Conservation (phyloP, 2,329 filamentous ascomycete genomes). For the Leptodontidium sp. region DNA sequence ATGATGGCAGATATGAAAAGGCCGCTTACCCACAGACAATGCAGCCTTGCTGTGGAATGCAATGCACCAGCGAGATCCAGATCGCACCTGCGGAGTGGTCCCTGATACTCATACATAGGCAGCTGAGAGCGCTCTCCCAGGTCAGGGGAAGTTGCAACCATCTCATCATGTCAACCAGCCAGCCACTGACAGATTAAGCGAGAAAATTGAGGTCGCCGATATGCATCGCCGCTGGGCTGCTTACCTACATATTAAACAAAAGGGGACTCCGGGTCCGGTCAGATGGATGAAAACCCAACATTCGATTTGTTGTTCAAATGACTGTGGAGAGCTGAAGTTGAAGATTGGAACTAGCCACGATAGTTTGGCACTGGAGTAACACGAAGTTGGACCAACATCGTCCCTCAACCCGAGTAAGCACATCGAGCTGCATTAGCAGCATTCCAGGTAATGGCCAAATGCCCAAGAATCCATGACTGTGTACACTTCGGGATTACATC, state of each 20-base stretch:
- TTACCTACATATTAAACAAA: not conserved
- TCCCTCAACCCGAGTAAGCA: not conserved
- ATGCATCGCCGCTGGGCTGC: not conserved
- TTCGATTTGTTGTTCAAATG: not conserved
- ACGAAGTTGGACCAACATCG: not conserved
- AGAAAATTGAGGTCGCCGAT: slow-evolving; percentile 13
- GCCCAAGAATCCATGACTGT: too few relatives aligned
- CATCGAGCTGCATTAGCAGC: not conserved
- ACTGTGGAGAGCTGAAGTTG: not conserved
- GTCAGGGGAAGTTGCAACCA: slow-evolving; percentile 4
- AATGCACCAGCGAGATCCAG: not conserved
- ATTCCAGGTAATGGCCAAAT: too few relatives aligned
- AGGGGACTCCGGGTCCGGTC: not conserved
- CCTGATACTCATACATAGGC: not conserved
- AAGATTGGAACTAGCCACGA: not conserved
- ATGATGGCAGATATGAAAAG: slow-evolving; percentile 20
- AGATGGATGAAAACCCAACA: not conserved
- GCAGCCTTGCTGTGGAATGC: not conserved
- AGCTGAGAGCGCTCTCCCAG: not conserved
- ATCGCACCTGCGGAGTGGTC: slow-evolving; percentile 5
- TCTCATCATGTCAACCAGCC: not conserved
- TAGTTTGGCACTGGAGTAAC: not conserved
- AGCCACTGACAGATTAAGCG: not conserved
- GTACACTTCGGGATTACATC: too few relatives aligned
- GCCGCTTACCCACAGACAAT: slow-evolving; percentile 27